Conservation (phyloP, 257 asterid species). For the Gardenia jasminoides region DNA sequence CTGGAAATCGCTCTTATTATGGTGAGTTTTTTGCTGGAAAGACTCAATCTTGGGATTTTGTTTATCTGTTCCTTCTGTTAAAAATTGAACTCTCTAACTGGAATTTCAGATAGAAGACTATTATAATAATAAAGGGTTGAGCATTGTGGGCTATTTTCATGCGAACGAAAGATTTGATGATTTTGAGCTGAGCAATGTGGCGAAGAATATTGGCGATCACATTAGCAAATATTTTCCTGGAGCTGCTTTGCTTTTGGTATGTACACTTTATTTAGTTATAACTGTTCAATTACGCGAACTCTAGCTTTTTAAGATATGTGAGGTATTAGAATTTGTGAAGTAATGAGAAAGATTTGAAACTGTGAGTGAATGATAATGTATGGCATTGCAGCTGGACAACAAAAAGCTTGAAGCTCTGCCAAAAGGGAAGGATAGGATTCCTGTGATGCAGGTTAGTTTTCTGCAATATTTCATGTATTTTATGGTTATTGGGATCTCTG, state of each 20-base stretch:
- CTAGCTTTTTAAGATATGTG: background rate
- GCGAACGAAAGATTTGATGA: slow-evolving; percentile 91
- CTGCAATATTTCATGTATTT: background rate
- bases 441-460: slow-evolving; percentile 67
- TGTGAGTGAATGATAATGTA: slow-evolving; percentile 7
- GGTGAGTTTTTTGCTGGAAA: slow-evolving; percentile 37
- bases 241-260: slow-evolving; percentile 90
- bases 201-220: slow-evolving; percentile 93
- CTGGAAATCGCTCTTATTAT: slow-evolving; percentile 90
- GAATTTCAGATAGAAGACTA: slow-evolving; percentile 79
- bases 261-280: slow-evolving; percentile 1
- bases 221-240: slow-evolving; percentile 78
- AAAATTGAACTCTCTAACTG: slow-evolving; percentile 6
- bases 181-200: slow-evolving; percentile 63
- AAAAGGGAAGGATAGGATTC: slow-evolving; percentile 57
- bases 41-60: slow-evolving; percentile 9
- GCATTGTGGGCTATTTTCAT: slow-evolving; percentile 87
- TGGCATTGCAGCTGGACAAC: slow-evolving; percentile 56
- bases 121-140: slow-evolving; percentile 68
- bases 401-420: slow-evolving; percentile 55
- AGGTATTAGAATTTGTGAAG: background rate
- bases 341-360: slow-evolving; percentile 12
- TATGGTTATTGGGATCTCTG: background rate
- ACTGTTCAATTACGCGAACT: background rate
- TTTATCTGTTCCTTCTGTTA: background rate